phyloP scores from a whole-genome alignment of 2,329 filamentous ascomycete genomes.

The Torrubiellomyces zombiae region DNA sequence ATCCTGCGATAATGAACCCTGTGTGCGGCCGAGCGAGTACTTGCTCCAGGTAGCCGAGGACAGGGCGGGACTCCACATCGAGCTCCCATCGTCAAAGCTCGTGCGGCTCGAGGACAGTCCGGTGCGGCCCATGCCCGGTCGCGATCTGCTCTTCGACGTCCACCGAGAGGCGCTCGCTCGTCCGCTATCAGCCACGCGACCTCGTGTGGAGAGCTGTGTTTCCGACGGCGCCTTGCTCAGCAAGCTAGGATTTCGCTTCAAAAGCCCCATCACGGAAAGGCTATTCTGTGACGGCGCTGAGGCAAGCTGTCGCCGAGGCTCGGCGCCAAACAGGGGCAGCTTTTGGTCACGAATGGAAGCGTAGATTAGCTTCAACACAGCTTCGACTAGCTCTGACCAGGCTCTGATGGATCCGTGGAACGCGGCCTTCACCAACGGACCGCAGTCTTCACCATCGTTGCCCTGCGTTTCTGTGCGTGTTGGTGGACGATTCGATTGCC shows the following conservation, averaged over 20 bases:
- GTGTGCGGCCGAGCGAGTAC: constrained; percentile 77
- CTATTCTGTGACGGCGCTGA: constrained; percentile 34
- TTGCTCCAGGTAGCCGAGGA: constrained; percentile 95
- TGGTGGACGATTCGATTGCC: constrained; percentile 34
- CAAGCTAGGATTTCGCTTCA: constrained; percentile 78
- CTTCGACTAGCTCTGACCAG: constrained; percentile 82
- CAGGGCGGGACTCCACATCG: constrained; percentile 69
- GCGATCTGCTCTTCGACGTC: constrained; percentile 72
- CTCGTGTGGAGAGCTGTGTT: constrained; percentile 49
- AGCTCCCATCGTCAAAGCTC: constrained; percentile 80
- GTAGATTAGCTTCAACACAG: constrained; percentile 85
- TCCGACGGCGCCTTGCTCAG: constrained; percentile 90
- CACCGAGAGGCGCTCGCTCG: constrained; percentile 48
- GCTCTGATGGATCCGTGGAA: constrained; percentile 60
- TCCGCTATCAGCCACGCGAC: constrained; percentile 46
- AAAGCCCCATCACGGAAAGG: constrained; percentile 57
- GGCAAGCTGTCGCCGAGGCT: constrained; percentile 24
- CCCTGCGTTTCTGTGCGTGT: constrained; percentile 27
- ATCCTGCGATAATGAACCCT: constrained; percentile 83
- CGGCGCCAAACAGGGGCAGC: constrained; percentile 70
- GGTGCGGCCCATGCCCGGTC: constrained; percentile 55
- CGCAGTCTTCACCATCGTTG: constrained; percentile 38
- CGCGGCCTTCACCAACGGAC: constrained; percentile 59
- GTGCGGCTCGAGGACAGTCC: constrained; percentile 83
- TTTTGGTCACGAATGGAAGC: constrained; percentile 71